Evolutionary conservation across 371 early-diverging fungal genomes (phyloP).

Genomic region (Choanephora cucurbitarum): DNA sequence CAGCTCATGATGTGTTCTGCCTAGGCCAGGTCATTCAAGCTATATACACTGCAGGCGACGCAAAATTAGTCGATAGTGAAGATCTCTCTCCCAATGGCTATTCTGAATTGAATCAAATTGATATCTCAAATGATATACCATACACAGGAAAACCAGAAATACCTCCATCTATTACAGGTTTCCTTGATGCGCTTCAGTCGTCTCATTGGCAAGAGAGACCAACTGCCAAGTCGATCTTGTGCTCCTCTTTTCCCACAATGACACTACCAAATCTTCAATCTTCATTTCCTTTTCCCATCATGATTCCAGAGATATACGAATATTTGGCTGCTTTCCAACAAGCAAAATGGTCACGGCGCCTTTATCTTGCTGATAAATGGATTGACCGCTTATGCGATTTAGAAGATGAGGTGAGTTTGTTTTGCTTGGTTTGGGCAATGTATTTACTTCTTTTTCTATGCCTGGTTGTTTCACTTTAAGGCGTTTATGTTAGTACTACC

Average conservation of each 20-base stretch:
- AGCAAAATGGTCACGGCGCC: slow-evolving; percentile 51
- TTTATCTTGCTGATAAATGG: slow-evolving; percentile 62
- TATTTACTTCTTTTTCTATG: background rate
- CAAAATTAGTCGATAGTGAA: slow-evolving; percentile 35
- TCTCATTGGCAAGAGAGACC: slow-evolving; percentile 56
- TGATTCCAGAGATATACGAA: slow-evolving; percentile 64
- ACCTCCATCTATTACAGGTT: slow-evolving; percentile 46
- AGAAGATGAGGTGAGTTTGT: slow-evolving; percentile 48
- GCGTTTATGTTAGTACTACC: slow-evolving; percentile 63
- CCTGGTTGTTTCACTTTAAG: slow-evolving; percentile 22
- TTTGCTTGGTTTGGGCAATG: too few species aligned
- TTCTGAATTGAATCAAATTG: slow-evolving; percentile 44
- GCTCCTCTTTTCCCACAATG: slow-evolving; percentile 53
- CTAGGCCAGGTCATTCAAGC: slow-evolving; percentile 55
- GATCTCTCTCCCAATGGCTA: slow-evolving; percentile 31
- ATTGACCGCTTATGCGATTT: slow-evolving; percentile 62
- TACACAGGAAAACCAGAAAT: slow-evolving; percentile 37
- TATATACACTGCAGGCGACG: slow-evolving; percentile 46
- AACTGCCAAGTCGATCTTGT: slow-evolving; percentile 56
- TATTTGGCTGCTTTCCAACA: slow-evolving; percentile 60
- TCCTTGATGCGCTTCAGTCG: slow-evolving; percentile 46
- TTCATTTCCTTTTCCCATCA: slow-evolving; percentile 55
- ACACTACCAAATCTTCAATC: slow-evolving; percentile 41
- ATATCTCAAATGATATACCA: slow-evolving; percentile 40
- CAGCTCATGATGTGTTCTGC: slow-evolving; percentile 61